phyloP scores from a whole-genome alignment of 2,329 filamentous ascomycete genomes.

The Xenosphaeropsis pyriputrescens region DNA sequence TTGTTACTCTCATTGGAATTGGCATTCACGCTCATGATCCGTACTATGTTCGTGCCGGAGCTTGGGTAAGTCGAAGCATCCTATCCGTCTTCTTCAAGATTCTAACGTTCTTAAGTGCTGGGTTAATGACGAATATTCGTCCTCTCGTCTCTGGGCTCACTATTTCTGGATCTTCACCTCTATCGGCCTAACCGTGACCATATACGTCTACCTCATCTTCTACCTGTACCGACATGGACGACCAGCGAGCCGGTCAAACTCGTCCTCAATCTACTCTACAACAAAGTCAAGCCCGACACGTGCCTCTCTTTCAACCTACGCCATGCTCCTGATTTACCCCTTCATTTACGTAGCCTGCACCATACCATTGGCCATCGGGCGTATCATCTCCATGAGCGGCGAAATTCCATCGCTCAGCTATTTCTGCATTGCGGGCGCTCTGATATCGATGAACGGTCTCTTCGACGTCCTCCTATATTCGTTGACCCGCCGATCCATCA shows the following conservation, averaged over 20 bases:
- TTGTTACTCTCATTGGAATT: slow-evolving; percentile 36
- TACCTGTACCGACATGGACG: slow-evolving; percentile 10
- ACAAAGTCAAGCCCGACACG: neutral
- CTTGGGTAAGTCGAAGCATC: slow-evolving; percentile 32
- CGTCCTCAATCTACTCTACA: neutral
- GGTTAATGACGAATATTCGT: slow-evolving; percentile 38
- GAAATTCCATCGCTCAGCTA: slow-evolving; percentile 32
- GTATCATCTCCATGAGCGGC: slow-evolving; percentile 47
- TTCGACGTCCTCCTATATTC: slow-evolving; percentile 39
- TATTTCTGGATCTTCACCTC: slow-evolving; percentile 49
- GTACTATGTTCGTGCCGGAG: slow-evolving; percentile 48
- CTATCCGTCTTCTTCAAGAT: neutral
- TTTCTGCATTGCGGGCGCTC: slow-evolving; percentile 42
- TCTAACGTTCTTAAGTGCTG: slow-evolving; percentile 33
- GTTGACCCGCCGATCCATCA: slow-evolving; percentile 33
- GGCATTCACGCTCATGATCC: slow-evolving; percentile 17
- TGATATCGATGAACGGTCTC: slow-evolving; percentile 41
- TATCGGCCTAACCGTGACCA: slow-evolving; percentile 31
- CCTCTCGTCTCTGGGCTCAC: slow-evolving; percentile 42
- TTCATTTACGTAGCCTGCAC: slow-evolving; percentile 57
- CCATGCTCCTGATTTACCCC: slow-evolving; percentile 49
- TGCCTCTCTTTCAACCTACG: slow-evolving; percentile 13
- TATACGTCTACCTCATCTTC: slow-evolving; percentile 22
- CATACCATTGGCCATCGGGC: slow-evolving; percentile 46
- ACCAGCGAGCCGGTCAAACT: slow-evolving; percentile 4